A percentile compares a stretch with the other conserved stretches of the same genome.
These are phyloP conservation scores for Tricholoma sp. DNA, from an alignment of 768 basidiomycete genomes.

Conservation along the genomic window DNA sequence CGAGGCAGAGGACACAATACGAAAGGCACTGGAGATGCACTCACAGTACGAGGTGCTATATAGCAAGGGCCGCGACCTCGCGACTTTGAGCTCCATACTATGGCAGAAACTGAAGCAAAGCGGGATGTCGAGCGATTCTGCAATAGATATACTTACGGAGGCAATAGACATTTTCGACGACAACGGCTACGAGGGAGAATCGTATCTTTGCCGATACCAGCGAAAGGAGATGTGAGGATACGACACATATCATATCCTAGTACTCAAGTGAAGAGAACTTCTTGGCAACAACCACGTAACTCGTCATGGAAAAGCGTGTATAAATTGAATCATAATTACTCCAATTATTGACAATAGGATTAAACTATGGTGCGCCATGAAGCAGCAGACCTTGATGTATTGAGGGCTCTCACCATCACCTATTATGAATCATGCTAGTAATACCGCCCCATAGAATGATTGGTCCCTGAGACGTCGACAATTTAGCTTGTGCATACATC, in stretches of 20 bases:
- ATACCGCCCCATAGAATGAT: not conserved
- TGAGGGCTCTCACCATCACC: not conserved
- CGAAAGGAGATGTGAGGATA: not conserved
- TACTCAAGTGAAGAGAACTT: no score
- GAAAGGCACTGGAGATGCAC: conserved; percentile 17
- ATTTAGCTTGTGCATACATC: no score
- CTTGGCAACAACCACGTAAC: not conserved
- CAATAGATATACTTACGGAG: not conserved
- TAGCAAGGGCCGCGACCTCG: conserved; percentile 13
- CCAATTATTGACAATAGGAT: not conserved
- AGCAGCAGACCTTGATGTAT: no score
- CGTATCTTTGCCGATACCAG: not conserved
- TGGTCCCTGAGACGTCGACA: no score
- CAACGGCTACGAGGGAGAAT: not conserved
- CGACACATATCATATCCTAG: no score
- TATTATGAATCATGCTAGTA: not conserved
- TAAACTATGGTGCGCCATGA: not conserved
- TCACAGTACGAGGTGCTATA: conserved; percentile 6
- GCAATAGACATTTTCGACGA: not conserved
- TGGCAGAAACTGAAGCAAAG: conserved; percentile 10
- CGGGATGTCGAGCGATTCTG: not conserved
- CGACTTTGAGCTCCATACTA: conserved; percentile 17
- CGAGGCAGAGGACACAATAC: conserved; percentile 16
- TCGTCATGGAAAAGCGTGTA: not conserved
- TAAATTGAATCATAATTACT: not conserved